Evolutionary conservation across 306 rosid genomes (phyloP).

Genomic region (Cyclanthera cordifolia): DNA sequence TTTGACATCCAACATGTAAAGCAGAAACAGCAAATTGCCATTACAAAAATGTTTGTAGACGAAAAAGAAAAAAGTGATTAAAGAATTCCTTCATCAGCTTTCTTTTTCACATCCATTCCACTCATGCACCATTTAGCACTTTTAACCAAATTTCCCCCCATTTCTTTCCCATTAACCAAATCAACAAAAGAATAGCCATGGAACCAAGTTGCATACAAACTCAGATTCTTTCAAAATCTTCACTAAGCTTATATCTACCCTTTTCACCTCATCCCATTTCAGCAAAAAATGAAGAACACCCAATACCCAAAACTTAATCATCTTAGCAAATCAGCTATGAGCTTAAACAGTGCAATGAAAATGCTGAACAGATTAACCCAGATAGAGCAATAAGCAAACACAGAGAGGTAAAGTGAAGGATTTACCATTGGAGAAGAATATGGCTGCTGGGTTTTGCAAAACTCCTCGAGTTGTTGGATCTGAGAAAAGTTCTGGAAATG

Average conservation of each 20-base stretch:
- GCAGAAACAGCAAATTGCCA: constrained; percentile 40
- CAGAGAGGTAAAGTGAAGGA: constrained; percentile 4
- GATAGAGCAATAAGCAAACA: constrained; percentile 10
- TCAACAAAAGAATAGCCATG: not conserved
- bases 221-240: not conserved
- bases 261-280: constrained; percentile 2
- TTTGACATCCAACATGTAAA: constrained; percentile 55
- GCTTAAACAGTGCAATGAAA: not conserved
- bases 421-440: constrained; percentile 41
- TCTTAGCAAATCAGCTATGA: not conserved
- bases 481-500: constrained; percentile 56
- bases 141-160: not conserved
- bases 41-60: not conserved
- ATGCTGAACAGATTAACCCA: not conserved
- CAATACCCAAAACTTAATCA: not conserved
- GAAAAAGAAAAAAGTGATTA: constrained; percentile 1
- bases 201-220: not conserved
- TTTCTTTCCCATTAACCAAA: not conserved
- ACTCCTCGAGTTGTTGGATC: constrained; percentile 80
- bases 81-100: constrained; percentile 1
- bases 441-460: constrained; percentile 49
- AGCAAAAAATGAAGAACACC: constrained; percentile 2
- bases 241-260: not conserved
- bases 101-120: constrained; percentile 7
- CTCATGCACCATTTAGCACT: not conserved